phyloP scores from a whole-genome alignment of 208 protist genomes.

The Cochliopodium minus region DNA sequence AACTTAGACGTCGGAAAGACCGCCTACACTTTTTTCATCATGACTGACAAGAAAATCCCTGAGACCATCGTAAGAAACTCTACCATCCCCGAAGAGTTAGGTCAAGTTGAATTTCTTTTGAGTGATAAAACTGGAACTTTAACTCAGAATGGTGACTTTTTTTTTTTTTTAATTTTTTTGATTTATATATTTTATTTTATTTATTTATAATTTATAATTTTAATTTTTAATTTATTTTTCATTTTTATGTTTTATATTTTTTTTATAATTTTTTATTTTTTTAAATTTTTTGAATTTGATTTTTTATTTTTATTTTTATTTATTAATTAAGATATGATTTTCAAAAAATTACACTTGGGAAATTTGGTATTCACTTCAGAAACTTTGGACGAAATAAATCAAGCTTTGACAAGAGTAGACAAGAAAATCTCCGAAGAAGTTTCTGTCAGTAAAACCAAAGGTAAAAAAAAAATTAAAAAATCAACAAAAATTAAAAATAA shows the following conservation, averaged over 20 bases:
- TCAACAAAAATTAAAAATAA: too few relatives aligned
- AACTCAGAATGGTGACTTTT: constrained; percentile 51
- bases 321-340: constrained; percentile 25
- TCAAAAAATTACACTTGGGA: constrained; percentile 51
- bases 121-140: constrained; percentile 83
- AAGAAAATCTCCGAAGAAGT: too few relatives aligned
- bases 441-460: too few relatives aligned
- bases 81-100: constrained; percentile 81
- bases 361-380: constrained; percentile 28
- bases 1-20: constrained; percentile 91
- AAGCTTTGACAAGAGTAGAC: constrained; percentile 4
- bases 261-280: constrained; percentile 52
- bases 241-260: constrained; percentile 21
- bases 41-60: constrained; percentile 48
- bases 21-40: constrained; percentile 77
- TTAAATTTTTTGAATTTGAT: too few relatives aligned
- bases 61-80: constrained; percentile 71
- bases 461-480: too few relatives aligned
- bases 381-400: constrained; percentile 16
- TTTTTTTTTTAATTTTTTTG: background rate
- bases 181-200: background rate
- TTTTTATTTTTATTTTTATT: constrained; percentile 1
- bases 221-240: background rate
- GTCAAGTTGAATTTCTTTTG: constrained; percentile 45
- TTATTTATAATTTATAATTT: background rate